Percentiles rank a stretch among this genome's conserved stretches.
These are phyloP conservation scores for Dictyostelium citrinum DNA, from an alignment of 78 protist genomes.

Conservation along the genomic window DNA sequence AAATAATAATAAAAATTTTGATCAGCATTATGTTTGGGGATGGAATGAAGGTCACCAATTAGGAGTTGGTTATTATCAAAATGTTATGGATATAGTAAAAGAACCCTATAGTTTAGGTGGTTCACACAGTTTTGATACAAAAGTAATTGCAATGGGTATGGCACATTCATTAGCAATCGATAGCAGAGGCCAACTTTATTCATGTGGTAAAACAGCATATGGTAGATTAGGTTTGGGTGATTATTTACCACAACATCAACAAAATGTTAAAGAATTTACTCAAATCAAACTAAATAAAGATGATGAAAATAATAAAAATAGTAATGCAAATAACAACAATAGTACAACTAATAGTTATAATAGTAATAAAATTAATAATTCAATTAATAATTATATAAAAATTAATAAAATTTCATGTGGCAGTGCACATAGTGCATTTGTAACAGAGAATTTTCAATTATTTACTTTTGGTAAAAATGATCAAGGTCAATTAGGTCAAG, in stretches of 20 bases:
- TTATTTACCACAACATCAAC: neutral
- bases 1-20: neutral
- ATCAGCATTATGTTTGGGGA: constrained; percentile 57
- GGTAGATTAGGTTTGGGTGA: constrained; percentile 24
- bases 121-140: neutral
- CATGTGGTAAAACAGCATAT: constrained; percentile 21
- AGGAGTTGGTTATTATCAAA: neutral
- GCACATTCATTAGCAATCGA: constrained; percentile 26
- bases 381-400: neutral
- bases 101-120: neutral
- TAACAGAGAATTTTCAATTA: constrained; percentile 15
- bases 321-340: neutral
- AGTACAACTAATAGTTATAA: neutral
- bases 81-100: neutral
- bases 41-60: constrained; percentile 44
- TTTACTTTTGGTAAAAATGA: constrained; percentile 72
- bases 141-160: constrained; percentile 15
- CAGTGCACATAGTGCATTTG: constrained; percentile 36
- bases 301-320: neutral
- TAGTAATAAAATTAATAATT: neutral
- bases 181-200: neutral
- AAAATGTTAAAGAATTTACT: neutral
- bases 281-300: neutral
- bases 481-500: constrained; percentile 64
- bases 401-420: constrained; percentile 28